phyloP scores from a whole-genome alignment of 2,329 filamentous ascomycete species.

The Fusarium sp. region DNA sequence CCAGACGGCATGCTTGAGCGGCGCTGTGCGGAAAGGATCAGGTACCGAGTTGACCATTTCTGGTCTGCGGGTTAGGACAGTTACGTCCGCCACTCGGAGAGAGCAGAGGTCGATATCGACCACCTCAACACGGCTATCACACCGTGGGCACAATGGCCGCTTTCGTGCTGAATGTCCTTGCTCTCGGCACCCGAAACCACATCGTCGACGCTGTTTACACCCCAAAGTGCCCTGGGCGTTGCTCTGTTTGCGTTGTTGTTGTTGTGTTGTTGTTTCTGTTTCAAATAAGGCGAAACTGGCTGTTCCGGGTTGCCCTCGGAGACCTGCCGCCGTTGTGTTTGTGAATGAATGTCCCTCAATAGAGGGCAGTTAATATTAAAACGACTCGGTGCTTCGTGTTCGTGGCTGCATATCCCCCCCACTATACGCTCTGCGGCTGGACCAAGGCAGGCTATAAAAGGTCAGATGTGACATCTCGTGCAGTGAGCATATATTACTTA shows the following conservation, averaged over 20 bases:
- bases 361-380: conserved; percentile 29
- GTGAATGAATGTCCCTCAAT: conserved; percentile 38
- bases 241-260: conserved; percentile 27
- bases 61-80: conserved; percentile 42
- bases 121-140: conserved; percentile 47
- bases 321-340: conserved; percentile 28
- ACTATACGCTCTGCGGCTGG: conserved; percentile 67
- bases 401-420: conserved; percentile 24
- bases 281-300: conserved; percentile 24
- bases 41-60: conserved; percentile 45
- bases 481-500: conserved; percentile 63
- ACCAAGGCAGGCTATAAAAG: conserved; percentile 64
- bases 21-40: conserved; percentile 24
- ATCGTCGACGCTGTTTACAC: conserved; percentile 28
- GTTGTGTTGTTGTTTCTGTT: conserved; percentile 29
- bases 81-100: conserved; percentile 44
- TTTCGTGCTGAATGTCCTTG: conserved; percentile 34
- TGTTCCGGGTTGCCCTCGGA: conserved; percentile 42
- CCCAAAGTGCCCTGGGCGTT: conserved; percentile 23
- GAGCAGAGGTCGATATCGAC: conserved; percentile 37
- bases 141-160: conserved; percentile 43
- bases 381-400: conserved; percentile 30
- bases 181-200: conserved; percentile 28
- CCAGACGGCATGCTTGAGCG: conserved; percentile 30
- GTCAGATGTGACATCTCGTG: conserved; percentile 11